Evolutionary conservation across 495 filamentous ascomycete genomes (phyloP).

Genomic region (Tuber brumale): DNA sequence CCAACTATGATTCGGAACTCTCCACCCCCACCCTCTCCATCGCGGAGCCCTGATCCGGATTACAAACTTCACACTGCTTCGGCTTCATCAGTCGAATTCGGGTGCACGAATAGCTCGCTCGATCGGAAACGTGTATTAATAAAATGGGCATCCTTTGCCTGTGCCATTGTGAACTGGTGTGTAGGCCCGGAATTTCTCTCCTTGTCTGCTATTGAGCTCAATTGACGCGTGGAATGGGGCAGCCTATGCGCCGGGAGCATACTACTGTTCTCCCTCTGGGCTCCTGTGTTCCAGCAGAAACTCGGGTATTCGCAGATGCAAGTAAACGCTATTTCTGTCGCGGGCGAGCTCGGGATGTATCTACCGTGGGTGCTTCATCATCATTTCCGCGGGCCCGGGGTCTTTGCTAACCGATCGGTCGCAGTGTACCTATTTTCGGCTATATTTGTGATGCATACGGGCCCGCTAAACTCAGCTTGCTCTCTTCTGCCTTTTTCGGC

Average conservation of each 20-base stretch:
- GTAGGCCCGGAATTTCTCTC: not conserved
- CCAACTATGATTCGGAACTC: not conserved
- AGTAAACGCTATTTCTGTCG: slow-evolving; percentile 81
- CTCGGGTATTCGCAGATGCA: slow-evolving; percentile 83
- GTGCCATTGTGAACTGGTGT: slow-evolving; percentile 30
- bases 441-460: slow-evolving; percentile 85
- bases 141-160: slow-evolving; percentile 31
- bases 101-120: not conserved
- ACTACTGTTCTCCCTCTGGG: slow-evolving; percentile 86
- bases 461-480: slow-evolving; percentile 64
- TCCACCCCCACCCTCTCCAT: not conserved
- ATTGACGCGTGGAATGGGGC: slow-evolving; percentile 5
- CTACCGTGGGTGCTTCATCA: slow-evolving; percentile 48
- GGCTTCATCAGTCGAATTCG: not conserved
- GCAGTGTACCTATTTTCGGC: slow-evolving; percentile 67
- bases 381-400: not conserved
- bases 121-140: not conserved
- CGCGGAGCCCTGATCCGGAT: not conserved
- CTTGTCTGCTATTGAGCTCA: not conserved
- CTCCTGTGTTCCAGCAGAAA: slow-evolving; percentile 73
- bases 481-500: slow-evolving; percentile 67
- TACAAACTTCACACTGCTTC: not conserved
- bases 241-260: slow-evolving; percentile 78
- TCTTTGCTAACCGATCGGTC: slow-evolving; percentile 6
- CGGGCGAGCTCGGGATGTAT: slow-evolving; percentile 84